Percentiles rank a stretch among this genome's conserved stretches.
phyloP scores from a whole-genome alignment of 345 rosid species.

The Populus simonii region DNA sequence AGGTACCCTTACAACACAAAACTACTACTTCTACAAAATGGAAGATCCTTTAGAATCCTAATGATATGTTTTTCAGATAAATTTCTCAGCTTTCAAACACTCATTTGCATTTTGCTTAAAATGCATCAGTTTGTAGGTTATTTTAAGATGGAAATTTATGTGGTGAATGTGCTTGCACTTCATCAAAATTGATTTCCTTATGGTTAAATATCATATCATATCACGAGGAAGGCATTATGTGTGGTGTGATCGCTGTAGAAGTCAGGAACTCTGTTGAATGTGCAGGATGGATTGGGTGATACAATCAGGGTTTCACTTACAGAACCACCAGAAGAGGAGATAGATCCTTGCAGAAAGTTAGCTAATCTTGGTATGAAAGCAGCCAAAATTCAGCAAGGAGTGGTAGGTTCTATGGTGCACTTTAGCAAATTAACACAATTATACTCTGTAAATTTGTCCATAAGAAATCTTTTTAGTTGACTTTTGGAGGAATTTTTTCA shows the following conservation, averaged over 20 bases:
- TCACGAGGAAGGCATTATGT: neutral
- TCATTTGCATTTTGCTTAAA: neutral
- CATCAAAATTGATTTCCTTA: slow-evolving; percentile 1
- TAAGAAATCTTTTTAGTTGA: slow-evolving; percentile 6
- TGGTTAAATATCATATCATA: neutral
- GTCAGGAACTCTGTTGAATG: slow-evolving; percentile 9
- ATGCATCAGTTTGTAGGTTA: neutral
- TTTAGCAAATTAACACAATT: slow-evolving; percentile 9
- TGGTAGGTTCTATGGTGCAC: slow-evolving; percentile 47
- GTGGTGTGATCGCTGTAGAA: neutral
- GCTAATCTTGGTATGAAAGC: slow-evolving; percentile 89
- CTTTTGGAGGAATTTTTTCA: slow-evolving; percentile 9
- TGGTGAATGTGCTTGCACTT: neutral
- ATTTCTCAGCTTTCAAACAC: neutral
- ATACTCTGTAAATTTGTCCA: neutral
- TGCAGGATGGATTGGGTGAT: slow-evolving; percentile 98
- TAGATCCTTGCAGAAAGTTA: slow-evolving; percentile 89
- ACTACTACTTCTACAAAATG: slow-evolving; percentile 3
- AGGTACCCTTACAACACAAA: slow-evolving; percentile 40
- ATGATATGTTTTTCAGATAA: neutral
- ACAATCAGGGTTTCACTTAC: slow-evolving; percentile 96
- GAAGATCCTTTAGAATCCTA: neutral
- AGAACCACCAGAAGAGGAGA: slow-evolving; percentile 94
- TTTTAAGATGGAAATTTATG: neutral
- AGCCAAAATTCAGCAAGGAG: slow-evolving; percentile 81